phyloP scores from a whole-genome alignment of 2,329 filamentous ascomycete species.

The Colletotrichum sp. region DNA sequence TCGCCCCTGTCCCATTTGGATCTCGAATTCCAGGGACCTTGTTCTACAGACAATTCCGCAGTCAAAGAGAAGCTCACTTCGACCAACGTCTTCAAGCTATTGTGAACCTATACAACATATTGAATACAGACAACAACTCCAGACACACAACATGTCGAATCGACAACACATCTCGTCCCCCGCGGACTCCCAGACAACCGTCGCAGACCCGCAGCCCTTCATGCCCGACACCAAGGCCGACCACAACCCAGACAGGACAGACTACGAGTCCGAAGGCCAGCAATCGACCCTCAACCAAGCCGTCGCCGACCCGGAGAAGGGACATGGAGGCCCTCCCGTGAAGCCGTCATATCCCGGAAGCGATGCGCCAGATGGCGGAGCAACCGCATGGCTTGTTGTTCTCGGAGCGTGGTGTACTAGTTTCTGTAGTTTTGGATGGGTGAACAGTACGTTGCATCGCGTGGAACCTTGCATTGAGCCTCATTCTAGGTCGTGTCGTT shows the following conservation, averaged over 20 bases:
- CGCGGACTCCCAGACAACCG: slow-evolving; percentile 3
- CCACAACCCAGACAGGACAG: background rate
- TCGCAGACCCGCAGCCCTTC: background rate
- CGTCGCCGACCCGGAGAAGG: background rate
- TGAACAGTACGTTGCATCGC: slow-evolving; percentile 29
- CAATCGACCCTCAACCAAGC: background rate
- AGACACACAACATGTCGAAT: background rate
- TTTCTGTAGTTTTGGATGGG: slow-evolving; percentile 46
- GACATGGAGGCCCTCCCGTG: background rate
- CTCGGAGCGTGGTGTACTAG: slow-evolving; percentile 44
- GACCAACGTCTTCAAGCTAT: background rate
- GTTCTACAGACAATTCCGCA: background rate
- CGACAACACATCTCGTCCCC: background rate
- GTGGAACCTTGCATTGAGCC: background rate
- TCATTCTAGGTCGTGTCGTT: background rate
- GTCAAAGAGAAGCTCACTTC: background rate
- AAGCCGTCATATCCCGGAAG: background rate
- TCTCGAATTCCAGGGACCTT: background rate
- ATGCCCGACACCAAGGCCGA: background rate
- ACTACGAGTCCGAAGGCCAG: slow-evolving; percentile 5
- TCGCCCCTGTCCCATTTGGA: background rate
- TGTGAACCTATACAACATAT: background rate
- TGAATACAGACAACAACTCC: background rate
- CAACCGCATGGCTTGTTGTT: slow-evolving; percentile 42
- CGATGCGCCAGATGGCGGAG: slow-evolving; percentile 32